These are phyloP conservation scores for Cynara cardunculus DNA, from an alignment of 129 eudicot genomes.

Conservation along the genomic window DNA sequence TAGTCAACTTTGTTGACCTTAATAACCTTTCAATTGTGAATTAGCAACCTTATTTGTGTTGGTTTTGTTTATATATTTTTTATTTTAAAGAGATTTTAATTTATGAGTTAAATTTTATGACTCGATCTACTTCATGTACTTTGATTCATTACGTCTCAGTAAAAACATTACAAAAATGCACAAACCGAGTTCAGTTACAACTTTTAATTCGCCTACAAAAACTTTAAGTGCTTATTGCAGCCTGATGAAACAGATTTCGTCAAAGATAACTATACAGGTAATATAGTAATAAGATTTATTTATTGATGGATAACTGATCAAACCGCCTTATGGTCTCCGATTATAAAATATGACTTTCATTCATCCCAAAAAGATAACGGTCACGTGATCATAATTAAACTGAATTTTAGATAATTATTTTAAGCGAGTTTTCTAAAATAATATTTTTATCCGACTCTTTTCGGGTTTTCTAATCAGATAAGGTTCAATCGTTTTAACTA, in stretches of 20 bases:
- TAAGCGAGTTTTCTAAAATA: neutral
- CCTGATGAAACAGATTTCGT: no score
- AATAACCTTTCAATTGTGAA: neutral
- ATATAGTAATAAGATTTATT: neutral
- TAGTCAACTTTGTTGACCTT: neutral
- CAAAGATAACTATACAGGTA: neutral
- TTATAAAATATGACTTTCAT: neutral
- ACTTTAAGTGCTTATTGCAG: no score
- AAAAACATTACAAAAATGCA: no score
- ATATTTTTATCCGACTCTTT: neutral
- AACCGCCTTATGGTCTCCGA: neutral
- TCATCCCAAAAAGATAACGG: neutral
- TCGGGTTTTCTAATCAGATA: neutral
- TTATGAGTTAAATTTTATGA: no score
- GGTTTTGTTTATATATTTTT: no score
- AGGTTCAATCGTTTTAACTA: neutral
- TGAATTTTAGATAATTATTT: neutral
- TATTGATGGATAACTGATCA: neutral
- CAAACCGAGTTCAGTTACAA: no score
- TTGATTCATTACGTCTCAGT: no score
- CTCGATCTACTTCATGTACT: no score
- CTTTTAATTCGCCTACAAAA: no score
- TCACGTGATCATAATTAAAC: neutral
- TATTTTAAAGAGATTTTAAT: no score
- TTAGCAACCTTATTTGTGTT: no score